phyloP scores from a whole-genome alignment of 495 filamentous ascomycete species.

The Daldinia grandis region DNA sequence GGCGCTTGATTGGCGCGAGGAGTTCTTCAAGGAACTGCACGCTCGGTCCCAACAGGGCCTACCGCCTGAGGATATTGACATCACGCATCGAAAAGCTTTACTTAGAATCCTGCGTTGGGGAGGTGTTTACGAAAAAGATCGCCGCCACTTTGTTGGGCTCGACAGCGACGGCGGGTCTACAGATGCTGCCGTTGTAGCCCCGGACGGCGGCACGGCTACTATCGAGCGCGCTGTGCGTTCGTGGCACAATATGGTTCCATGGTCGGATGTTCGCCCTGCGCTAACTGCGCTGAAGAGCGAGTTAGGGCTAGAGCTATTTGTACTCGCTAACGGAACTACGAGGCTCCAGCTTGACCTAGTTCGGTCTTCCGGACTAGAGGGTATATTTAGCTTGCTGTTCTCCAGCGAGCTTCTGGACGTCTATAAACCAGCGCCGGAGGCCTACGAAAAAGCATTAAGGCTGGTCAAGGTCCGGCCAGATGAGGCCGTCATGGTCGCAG shows the following conservation, averaged over 20 bases:
- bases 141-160: constrained; percentile 38
- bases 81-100: constrained; percentile 53
- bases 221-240: constrained; percentile 34
- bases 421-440: constrained; percentile 57
- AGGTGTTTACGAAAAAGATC: constrained; percentile 37
- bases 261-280: constrained; percentile 54
- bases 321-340: constrained; percentile 65
- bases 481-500: constrained; percentile 62
- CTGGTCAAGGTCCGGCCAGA: constrained; percentile 54
- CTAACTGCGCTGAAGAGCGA: constrained; percentile 32
- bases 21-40: constrained; percentile 57
- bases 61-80: constrained; percentile 59
- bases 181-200: not conserved
- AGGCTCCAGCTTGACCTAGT: constrained; percentile 62
- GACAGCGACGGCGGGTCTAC: constrained; percentile 14
- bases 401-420: constrained; percentile 61
- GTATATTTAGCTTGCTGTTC: constrained; percentile 59
- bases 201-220: constrained; percentile 10
- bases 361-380: constrained; percentile 54
- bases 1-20: constrained; percentile 59
- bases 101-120: constrained; percentile 41
- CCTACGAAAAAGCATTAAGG: constrained; percentile 56
- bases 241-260: constrained; percentile 59
- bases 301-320: constrained; percentile 49
- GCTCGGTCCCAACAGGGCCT: constrained; percentile 47